Base-by-base conservation (phyloP, 192 early-diverging fungal species). In the Dimargaris xerosporica region DNA sequence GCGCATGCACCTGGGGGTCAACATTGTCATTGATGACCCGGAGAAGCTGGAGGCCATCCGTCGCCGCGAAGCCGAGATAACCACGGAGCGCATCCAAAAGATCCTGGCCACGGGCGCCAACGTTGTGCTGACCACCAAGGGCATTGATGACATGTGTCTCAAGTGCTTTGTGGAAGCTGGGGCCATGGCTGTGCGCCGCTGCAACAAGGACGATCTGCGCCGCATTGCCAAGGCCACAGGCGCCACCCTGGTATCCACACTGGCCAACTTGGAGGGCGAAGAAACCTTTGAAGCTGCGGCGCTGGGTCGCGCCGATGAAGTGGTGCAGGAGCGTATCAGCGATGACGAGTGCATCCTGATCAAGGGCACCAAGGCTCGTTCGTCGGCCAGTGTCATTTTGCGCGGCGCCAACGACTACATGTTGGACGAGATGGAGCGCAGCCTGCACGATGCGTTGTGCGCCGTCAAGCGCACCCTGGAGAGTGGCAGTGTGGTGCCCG, bases 81-180 rank as follows among this genome's bases (percentile, higher is more conserved):
- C 96, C 0, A 85, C 89, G 28, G 96, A 99, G 71, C 82, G 93
- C 34, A 93, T 94, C 61, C 78, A 91, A 66, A 96, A 98, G 77
- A 93, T 99, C 69, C 74, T 99, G 31, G 86, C 73, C 28, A 84
- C 96, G 11, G 96, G 96, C 26, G 94, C 93, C 47, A 99, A 96
- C 65, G 96, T 97, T 29, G 81, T 99, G 48, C 73, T 99, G 62
- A 99, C 94, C 45, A 99, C 96, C 44, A 96, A 96, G 70, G 96
- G 96, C 60, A 96, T 99, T 69, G 96, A 99, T 76, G 96, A 99
- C 62, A 76, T 96, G 70, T 99, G 93, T 73, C 76, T 96, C 64
- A 99, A 99, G 82, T 80, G 91, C 65, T 98, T 99, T 71, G 92
- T 96, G 44, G 96, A 99, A 74, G 90, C 89, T 54, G 96, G 96